Base-by-base conservation (phyloP, 2,329 filamentous ascomycete species). In the Diaporthe citriasiana region DNA sequence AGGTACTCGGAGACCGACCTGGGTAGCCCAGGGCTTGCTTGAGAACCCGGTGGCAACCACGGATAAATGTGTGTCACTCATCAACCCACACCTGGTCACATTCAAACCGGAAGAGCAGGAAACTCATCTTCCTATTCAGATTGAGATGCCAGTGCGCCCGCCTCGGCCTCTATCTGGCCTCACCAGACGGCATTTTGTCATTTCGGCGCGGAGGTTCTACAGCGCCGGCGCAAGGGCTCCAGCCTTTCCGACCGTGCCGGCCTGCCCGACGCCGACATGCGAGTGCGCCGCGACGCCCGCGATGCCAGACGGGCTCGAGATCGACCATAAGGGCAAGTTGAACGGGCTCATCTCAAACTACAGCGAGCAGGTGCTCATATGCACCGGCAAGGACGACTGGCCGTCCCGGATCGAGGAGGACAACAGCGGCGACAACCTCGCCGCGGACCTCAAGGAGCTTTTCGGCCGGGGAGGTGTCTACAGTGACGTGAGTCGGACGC, bases 331-430 rank as follows among this genome's bases (percentile, higher is more conserved):
- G 75, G 89, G 89, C 51, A 87, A 89, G 25, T 85, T 98, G 56
- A 92, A 93, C 80, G 94, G 94, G 17, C 93, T 93, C 8, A 95
- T 98, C 84, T 87, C 93, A 2, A 86, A 88, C 1, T 97, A 98
- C 81, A 88, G 91, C 1, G 93, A 97, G 82, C 95, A 98, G 78
- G 89, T 98, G 4, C 83, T 98, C 13, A 87, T 98, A 19, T 95
- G 93, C 76, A 97, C 95, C 0, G 95, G 94, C 6, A 90, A 91
- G 75, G 84, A 88, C 40, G 94, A 97, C 83, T 98, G 95, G 95
- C 86, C 88, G 38, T 95, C 93, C 79, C 90, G 90, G 73, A 97
- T 98, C 76, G 95, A 97, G 81, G 92, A 97, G 59, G 95, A 97
- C 74, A 90, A 92, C 78, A 88, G 83, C 79, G 90, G 86, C 22